Evolutionary conservation across 2,329 filamentous ascomycete genomes (phyloP).

Genomic region (Pseudogymnoascus sp.): DNA sequence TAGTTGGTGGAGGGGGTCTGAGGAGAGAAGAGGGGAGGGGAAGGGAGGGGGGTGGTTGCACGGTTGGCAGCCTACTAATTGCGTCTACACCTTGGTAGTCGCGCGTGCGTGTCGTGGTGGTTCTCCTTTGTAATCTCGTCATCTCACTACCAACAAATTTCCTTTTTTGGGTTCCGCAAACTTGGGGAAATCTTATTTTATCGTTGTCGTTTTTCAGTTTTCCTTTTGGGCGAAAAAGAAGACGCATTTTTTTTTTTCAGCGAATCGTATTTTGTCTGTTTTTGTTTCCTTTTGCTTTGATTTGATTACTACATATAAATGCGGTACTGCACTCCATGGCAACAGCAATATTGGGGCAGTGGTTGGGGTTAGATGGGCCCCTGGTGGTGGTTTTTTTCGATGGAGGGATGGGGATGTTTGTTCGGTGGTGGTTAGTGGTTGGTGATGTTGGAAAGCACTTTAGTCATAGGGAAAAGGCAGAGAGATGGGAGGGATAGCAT

Average conservation of each 20-base stretch:
- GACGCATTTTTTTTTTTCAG: not conserved
- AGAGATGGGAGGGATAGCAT: not conserved
- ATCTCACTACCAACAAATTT: not conserved
- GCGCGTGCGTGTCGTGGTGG: not conserved
- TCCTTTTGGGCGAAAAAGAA: not conserved
- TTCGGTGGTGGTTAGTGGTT: not conserved
- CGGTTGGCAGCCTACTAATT: no score
- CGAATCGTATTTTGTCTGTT: not conserved
- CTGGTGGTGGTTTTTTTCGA: not conserved
- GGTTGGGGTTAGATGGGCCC: no score
- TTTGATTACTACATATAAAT: not conserved
- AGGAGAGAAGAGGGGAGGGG: not conserved
- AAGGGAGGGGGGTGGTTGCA: not conserved
- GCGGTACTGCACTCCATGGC: not conserved
- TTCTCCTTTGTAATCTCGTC: not conserved
- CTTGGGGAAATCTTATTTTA: not conserved
- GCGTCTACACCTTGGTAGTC: not conserved
- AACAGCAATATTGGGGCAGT: not conserved
- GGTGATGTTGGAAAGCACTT: not conserved
- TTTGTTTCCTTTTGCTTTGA: not conserved
- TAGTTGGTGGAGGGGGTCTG: slow-evolving; percentile 32
- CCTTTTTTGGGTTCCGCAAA: not conserved
- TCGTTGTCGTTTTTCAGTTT: not conserved
- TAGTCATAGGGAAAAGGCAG: not conserved
- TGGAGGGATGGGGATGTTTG: not conserved